These are phyloP conservation scores for Trametes villosa DNA, from an alignment of 768 basidiomycete genomes.

Conservation along the genomic window DNA sequence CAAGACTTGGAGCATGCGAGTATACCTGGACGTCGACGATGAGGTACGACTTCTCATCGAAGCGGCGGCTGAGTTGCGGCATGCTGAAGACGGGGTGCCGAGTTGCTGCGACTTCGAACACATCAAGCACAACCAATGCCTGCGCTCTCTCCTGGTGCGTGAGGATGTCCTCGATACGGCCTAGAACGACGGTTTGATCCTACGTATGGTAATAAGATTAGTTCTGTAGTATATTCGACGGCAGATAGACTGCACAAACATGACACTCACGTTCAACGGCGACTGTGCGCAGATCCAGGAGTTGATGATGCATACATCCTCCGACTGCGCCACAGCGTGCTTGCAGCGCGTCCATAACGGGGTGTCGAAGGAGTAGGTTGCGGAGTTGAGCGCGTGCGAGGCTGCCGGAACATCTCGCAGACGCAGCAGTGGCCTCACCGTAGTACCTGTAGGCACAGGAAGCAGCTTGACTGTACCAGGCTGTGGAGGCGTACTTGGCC, in stretches of 20 bases:
- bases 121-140: background rate
- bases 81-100: background rate
- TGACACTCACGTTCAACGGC: background rate
- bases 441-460: background rate
- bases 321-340: background rate
- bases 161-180: background rate
- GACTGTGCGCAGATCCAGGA: background rate
- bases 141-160: background rate
- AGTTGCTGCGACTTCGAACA: background rate
- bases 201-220: background rate
- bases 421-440: background rate
- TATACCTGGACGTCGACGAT: background rate
- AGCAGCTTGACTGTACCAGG: background rate
- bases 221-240: background rate
- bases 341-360: background rate
- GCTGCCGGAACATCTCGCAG: background rate
- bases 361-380: background rate
- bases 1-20: background rate
- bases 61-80: background rate
- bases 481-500: background rate
- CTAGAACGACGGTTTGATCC: background rate
- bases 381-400: background rate
- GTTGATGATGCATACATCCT: background rate
- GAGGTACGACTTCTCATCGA: background rate
- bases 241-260: too few species aligned